phyloP scores from a whole-genome alignment of 2,329 filamentous ascomycete genomes.

The Epichloe gansuensis region DNA sequence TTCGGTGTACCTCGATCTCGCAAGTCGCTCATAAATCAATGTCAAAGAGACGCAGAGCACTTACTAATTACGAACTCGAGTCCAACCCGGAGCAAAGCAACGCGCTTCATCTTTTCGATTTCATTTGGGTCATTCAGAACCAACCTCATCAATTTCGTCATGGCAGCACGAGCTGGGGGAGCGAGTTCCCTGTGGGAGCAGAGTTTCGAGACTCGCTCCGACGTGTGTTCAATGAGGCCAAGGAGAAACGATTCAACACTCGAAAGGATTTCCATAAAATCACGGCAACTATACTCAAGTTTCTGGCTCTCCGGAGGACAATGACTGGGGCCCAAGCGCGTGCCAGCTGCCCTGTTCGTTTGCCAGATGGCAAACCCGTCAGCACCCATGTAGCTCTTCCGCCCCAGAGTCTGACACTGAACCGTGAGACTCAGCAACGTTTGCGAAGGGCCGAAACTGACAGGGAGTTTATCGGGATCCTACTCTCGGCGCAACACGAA shows the following conservation, averaged over 20 bases:
- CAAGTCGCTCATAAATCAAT: no score
- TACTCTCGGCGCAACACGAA: not conserved
- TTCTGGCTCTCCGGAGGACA: conserved; percentile 7
- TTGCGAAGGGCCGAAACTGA: conserved; percentile 1
- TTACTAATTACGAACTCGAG: no score
- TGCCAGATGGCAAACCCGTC: conserved; percentile 12
- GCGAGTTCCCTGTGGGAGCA: conserved; percentile 6
- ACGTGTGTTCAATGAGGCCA: conserved; percentile 12
- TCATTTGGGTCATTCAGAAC: no score
- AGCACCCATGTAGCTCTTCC: conserved; percentile 7
- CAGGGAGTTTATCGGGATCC: conserved; percentile 1
- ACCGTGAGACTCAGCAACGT: not conserved
- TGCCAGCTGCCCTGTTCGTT: conserved; percentile 7
- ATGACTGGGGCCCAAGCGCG: conserved; percentile 8
- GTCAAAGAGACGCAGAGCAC: no score
- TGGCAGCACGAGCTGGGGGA: not conserved
- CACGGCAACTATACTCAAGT: conserved; percentile 7
- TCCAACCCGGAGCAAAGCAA: no score
- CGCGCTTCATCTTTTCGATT: no score
- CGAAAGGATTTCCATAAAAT: conserved; percentile 9
- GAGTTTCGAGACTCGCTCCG: conserved; percentile 10
- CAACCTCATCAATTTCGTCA: not conserved
- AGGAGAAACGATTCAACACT: not conserved
- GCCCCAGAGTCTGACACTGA: conserved; percentile 4
- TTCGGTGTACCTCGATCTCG: no score